Conservation (phyloP, 495 filamentous ascomycete genomes). For the Hypoxylon fuscum region DNA sequence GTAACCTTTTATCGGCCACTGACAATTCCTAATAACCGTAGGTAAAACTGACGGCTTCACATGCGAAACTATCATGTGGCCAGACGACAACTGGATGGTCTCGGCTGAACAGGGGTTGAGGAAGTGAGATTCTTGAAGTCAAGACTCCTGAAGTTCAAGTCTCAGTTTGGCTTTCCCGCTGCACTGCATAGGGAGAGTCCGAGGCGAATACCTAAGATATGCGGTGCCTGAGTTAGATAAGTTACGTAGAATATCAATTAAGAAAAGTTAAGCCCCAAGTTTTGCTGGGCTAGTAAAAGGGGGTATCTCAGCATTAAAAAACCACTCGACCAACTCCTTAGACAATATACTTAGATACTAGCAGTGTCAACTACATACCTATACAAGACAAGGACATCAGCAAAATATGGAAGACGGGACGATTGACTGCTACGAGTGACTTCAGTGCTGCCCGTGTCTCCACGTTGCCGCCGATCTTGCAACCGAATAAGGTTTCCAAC, state of each 20-base stretch:
- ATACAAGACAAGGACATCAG: constrained; percentile 1
- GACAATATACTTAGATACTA: not conserved
- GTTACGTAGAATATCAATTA: no score
- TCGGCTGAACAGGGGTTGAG: constrained; percentile 1
- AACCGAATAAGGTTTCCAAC: constrained; percentile 18
- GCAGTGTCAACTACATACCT: not conserved
- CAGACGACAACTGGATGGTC: not conserved
- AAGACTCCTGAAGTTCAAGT: not conserved
- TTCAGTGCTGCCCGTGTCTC: not conserved
- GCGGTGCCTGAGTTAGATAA: no score
- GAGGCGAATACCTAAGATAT: no score
- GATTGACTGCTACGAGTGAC: not conserved
- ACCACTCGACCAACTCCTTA: not conserved
- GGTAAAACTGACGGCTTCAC: not conserved
- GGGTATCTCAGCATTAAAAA: constrained; percentile 15
- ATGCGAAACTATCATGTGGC: constrained; percentile 14
- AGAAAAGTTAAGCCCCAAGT: no score
- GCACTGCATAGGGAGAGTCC: no score
- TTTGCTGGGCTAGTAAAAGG: constrained; percentile 18
- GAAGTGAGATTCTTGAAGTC: not conserved
- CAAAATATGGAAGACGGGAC: constrained; percentile 14
- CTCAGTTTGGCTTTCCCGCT: not conserved
- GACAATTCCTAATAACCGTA: not conserved
- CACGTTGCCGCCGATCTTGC: not conserved
- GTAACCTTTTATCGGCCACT: constrained; percentile 1